Percentiles rank a stretch among this genome's conserved stretches.
These are phyloP conservation scores for Parascedosporium putredinis DNA, from an alignment of 2,329 filamentous ascomycete genomes.

Conservation along the genomic window DNA sequence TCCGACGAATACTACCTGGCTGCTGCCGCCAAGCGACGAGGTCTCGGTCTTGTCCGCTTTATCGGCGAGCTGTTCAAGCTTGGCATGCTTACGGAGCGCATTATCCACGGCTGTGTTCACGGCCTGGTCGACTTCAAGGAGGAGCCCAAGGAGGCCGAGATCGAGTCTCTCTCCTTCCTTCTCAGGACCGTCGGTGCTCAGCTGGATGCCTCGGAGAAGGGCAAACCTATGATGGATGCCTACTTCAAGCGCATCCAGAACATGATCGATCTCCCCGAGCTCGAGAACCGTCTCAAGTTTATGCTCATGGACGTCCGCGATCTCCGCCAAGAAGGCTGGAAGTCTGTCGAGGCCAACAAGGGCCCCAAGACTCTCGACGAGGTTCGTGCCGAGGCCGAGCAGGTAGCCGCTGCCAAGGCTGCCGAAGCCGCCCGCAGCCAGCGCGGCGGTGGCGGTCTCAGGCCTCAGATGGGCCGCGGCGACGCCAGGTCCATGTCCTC, in stretches of 20 bases:
- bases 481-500: constrained; percentile 78
- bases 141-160: constrained; percentile 85
- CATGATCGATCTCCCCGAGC: constrained; percentile 68
- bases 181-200: constrained; percentile 84
- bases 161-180: constrained; percentile 90
- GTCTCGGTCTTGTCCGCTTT: constrained; percentile 96
- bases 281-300: constrained; percentile 83
- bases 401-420: constrained; percentile 68
- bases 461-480: constrained; percentile 66
- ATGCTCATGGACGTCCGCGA: constrained; percentile 96
- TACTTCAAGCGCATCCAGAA: constrained; percentile 85
- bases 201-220: constrained; percentile 75
- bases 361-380: constrained; percentile 94
- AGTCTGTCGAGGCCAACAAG: constrained; percentile 82
- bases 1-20: constrained; percentile 95
- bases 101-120: constrained; percentile 98
- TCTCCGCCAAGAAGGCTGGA: constrained; percentile 67
- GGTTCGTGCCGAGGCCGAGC: constrained; percentile 74
- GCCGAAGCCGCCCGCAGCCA: constrained; percentile 56
- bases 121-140: constrained; percentile 94
- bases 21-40: constrained; percentile 88
- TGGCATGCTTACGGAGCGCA: constrained; percentile 94
- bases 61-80: constrained; percentile 99
- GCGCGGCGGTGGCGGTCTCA: constrained; percentile 58
- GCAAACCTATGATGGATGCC: constrained; percentile 74